Base-by-base conservation (phyloP, 1,284 basidiomycete species). In the Rhodotorula sp. region DNA sequence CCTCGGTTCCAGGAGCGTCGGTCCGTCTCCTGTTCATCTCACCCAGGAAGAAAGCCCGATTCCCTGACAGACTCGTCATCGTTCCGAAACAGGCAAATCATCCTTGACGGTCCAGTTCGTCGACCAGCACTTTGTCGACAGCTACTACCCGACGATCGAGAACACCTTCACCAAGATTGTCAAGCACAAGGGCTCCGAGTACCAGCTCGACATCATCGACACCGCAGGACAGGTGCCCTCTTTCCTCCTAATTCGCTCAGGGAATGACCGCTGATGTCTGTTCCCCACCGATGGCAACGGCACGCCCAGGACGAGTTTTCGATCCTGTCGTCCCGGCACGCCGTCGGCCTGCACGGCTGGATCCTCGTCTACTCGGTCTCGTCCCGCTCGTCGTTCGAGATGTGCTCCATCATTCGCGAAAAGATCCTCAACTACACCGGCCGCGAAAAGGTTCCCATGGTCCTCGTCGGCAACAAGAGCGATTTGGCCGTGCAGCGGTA, bases 341-440 rank as follows among this genome's bases (percentile, higher is more conserved):
- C 79, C 45, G 78, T 79, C 64, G 79, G 79, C 5, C 63, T 78
- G 21, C 78, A 79, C 66, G 79, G 79, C 50, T 93, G 90, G 81
- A 87, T 93, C 76, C 87, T 93, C 73, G 95, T 99, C 56, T 99
- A 98, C 84, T 93, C 92, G 15, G 93, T 99, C 81, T 88, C 92
- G 15, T 94, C 92, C 45, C 85, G 90, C 74, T 89, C 90, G 79
- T 94, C 92, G 38, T 99, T 98, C 83, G 92, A 99, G 77, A 97
- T 98, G 92, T 87, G 97, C 75, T 88, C 91, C 81, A 91, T 93
- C 78, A 88, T 99, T 54, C 89, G 97, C 80, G 95, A 99, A 85
- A 99, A 99, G 87, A 97, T 99, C 78, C 85, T 95, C 79, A 90
- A 95, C 82, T 97, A 93, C 80, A 93, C 91, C 65, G 95, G 95